Evolutionary conservation across 2,329 filamentous ascomycete species (phyloP).

Genomic region (Penicillium sp.): DNA sequence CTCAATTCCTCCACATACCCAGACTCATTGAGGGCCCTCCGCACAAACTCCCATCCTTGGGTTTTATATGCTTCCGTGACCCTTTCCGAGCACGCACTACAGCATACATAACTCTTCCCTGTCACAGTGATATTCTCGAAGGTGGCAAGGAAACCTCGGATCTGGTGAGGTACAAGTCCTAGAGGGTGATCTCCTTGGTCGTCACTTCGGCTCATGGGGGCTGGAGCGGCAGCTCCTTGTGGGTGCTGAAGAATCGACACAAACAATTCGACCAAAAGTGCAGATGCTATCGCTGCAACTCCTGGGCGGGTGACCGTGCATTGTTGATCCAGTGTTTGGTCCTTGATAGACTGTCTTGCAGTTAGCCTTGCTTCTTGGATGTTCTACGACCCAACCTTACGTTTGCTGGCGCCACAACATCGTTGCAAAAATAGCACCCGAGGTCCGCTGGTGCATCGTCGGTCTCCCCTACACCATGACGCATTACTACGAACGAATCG

Average conservation of each 20-base stretch:
- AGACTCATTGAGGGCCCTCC: constrained; percentile 62
- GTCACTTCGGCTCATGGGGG: constrained; percentile 36
- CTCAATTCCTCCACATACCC: constrained; percentile 68
- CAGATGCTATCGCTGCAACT: constrained; percentile 88
- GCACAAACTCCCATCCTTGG: constrained; percentile 65
- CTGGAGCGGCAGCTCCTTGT: constrained; percentile 48
- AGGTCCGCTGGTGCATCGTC: constrained; percentile 67
- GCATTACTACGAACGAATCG: constrained; percentile 96
- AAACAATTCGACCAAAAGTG: constrained; percentile 85
- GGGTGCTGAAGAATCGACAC: constrained; percentile 89
- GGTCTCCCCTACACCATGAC: constrained; percentile 73
- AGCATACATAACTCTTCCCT: constrained; percentile 64
- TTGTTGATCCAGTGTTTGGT: constrained; percentile 94
- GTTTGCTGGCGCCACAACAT: constrained; percentile 91
- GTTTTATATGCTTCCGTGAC: constrained; percentile 58
- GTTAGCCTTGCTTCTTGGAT: constrained; percentile 22
- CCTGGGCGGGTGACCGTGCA: constrained; percentile 96
- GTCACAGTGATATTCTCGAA: constrained; percentile 63
- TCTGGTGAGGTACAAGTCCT: constrained; percentile 64
- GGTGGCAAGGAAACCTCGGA: constrained; percentile 65
- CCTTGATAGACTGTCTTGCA: constrained; percentile 77
- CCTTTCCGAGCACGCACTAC: constrained; percentile 64
- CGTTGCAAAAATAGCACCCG: constrained; percentile 98
- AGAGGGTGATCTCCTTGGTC: constrained; percentile 50
- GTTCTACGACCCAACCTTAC: constrained; percentile 58